phyloP scores from a whole-genome alignment of 768 basidiomycete species.

The Suillus bovinus region DNA sequence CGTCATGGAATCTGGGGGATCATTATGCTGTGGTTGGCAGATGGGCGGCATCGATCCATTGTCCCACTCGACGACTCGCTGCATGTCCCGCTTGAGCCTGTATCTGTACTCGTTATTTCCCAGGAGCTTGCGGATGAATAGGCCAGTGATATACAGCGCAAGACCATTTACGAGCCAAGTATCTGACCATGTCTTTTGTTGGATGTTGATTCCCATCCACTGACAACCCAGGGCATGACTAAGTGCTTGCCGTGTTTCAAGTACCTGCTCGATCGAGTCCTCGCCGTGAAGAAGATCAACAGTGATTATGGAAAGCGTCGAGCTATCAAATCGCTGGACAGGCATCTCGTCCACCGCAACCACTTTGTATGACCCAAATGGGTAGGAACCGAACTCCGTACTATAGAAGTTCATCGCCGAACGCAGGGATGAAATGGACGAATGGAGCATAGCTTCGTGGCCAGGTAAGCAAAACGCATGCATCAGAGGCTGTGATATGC shows the following conservation, averaged over 20 bases:
- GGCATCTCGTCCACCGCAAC: constrained; percentile 93
- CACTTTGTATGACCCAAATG: constrained; percentile 91
- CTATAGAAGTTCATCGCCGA: constrained; percentile 92
- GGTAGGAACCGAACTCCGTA: constrained; percentile 93
- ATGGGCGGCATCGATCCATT: constrained; percentile 89
- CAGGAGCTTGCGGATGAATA: constrained; percentile 83
- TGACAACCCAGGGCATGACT: constrained; percentile 91
- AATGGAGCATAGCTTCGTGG: constrained; percentile 66
- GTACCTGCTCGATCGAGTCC: constrained; percentile 89
- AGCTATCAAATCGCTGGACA: constrained; percentile 78
- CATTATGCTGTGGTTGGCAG: constrained; percentile 82
- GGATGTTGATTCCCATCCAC: constrained; percentile 96
- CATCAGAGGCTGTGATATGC: constrained; percentile 71
- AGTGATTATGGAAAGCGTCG: constrained; percentile 78
- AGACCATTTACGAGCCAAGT: constrained; percentile 97
- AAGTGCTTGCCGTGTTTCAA: constrained; percentile 85
- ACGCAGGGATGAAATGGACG: constrained; percentile 76
- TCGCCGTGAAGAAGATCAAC: constrained; percentile 85
- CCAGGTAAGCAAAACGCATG: constrained; percentile 94
- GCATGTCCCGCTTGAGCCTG: constrained; percentile 94
- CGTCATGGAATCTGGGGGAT: constrained; percentile 79
- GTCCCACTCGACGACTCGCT: constrained; percentile 86
- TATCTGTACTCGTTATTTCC: constrained; percentile 98
- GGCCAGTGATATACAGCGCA: constrained; percentile 84
- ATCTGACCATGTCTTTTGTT: constrained; percentile 91